Evolutionary conservation across 2,329 filamentous ascomycete genomes (phyloP).

Genomic region (Phyllosticta citrichinensis): DNA sequence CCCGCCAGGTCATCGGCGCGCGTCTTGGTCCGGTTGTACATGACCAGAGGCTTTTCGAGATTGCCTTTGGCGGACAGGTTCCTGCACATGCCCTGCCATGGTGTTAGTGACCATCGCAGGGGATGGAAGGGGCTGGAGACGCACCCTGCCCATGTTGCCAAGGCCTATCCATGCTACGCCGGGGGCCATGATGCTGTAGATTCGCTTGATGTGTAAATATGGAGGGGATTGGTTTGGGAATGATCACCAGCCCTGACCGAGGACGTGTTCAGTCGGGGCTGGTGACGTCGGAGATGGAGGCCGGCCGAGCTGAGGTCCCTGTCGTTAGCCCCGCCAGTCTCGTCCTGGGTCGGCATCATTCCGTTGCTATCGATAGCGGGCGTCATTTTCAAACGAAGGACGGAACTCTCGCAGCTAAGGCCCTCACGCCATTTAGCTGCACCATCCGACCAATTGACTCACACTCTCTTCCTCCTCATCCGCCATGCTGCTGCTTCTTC

Average conservation of each 20-base stretch:
- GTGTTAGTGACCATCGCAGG: background rate
- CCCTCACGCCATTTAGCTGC: background rate
- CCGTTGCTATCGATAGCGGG: conserved; percentile 4
- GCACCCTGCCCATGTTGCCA: conserved; percentile 77
- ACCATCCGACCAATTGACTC: background rate
- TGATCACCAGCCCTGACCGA: background rate
- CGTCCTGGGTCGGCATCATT: background rate
- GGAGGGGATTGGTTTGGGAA: background rate
- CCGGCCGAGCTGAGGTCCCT: background rate
- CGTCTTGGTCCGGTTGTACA: conserved; percentile 69
- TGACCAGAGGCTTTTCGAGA: conserved; percentile 59
- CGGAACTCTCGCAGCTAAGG: background rate
- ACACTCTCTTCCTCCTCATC: background rate
- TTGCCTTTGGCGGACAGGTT: conserved; percentile 72
- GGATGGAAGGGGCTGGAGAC: conserved; percentile 15
- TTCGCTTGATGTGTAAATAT: background rate
- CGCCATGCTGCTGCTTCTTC: conserved; percentile 8
- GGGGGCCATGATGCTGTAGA: conserved; percentile 26
- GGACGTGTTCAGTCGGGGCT: background rate
- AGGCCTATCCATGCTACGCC: conserved; percentile 71
- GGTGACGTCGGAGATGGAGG: background rate
- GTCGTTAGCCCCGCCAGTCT: background rate
- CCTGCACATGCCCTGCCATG: conserved; percentile 63
- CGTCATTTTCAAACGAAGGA: conserved; percentile 1
- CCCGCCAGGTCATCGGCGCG: conserved; percentile 55